Evolutionary conservation across 306 rosid genomes (phyloP).

Genomic region (Astragalus membranaceus): DNA sequence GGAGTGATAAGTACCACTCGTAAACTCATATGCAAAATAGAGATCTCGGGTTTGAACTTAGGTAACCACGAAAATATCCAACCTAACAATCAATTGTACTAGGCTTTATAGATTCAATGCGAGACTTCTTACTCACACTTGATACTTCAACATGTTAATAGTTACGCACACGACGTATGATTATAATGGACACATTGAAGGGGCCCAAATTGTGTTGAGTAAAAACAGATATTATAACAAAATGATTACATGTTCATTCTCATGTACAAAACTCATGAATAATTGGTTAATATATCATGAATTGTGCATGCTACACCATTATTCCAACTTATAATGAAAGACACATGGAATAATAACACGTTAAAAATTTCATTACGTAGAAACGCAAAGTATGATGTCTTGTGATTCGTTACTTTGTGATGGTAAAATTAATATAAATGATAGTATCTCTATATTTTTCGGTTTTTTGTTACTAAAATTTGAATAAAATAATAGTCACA

Average conservation of each 20-base stretch:
- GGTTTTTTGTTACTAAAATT: background rate
- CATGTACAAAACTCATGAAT: background rate
- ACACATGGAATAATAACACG: background rate
- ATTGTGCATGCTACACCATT: background rate
- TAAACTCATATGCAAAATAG: too few relatives aligned
- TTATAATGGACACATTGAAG: too few relatives aligned
- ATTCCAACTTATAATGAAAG: background rate
- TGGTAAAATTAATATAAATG: background rate
- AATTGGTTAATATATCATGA: background rate
- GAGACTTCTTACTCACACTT: too few relatives aligned
- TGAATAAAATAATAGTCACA: background rate
- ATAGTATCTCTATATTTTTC: background rate
- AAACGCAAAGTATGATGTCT: background rate
- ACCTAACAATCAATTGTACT: too few relatives aligned
- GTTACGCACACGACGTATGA: too few relatives aligned
- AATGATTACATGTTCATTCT: background rate
- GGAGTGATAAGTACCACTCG: too few relatives aligned
- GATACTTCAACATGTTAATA: too few relatives aligned
- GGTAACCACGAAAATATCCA: too few relatives aligned
- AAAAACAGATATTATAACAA: too few relatives aligned
- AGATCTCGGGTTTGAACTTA: too few relatives aligned
- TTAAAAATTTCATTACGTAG: background rate
- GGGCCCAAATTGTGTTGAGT: too few relatives aligned
- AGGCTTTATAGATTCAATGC: too few relatives aligned
- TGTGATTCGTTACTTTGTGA: background rate